Evolutionary conservation across 768 basidiomycete genomes (phyloP).

Genomic region (Candolleomyces eurysporus): DNA sequence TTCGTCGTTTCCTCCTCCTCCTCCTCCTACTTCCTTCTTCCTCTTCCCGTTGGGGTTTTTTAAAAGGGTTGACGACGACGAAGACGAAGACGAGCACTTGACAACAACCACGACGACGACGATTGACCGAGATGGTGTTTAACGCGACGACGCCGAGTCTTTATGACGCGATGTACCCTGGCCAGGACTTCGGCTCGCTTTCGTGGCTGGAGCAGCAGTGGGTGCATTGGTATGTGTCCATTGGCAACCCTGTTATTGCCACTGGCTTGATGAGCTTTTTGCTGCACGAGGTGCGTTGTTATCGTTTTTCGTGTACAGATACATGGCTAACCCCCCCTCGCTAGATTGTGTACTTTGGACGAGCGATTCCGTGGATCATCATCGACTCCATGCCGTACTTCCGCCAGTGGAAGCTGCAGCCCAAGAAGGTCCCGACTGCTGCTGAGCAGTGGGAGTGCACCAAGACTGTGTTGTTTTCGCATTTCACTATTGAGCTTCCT

Average conservation of each 20-base stretch:
- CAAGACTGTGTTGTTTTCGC: conserved; percentile 88
- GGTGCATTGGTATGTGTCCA: conserved; percentile 82
- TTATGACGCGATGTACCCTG: conserved; percentile 37
- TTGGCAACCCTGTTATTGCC: conserved; percentile 88
- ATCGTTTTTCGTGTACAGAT: background rate
- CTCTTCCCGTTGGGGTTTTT: too few species aligned
- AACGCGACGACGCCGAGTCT: conserved; percentile 7
- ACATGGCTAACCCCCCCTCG: background rate
- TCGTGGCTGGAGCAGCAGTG: conserved; percentile 77
- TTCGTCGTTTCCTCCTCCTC: too few species aligned
- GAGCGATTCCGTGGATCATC: conserved; percentile 92
- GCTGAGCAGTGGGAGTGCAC: conserved; percentile 95
- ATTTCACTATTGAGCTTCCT: conserved; percentile 94
- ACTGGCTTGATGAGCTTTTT: conserved; percentile 93
- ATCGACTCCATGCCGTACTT: conserved; percentile 95
- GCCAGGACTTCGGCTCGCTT: conserved; percentile 58
- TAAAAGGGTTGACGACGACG: too few species aligned
- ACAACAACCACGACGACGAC: background rate
- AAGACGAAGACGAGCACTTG: too few species aligned
- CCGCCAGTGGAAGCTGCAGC: conserved; percentile 90
- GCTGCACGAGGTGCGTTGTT: conserved; percentile 79
- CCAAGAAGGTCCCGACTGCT: conserved; percentile 74
- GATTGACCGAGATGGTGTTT: conserved; percentile 1
- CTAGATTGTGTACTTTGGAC: conserved; percentile 95
- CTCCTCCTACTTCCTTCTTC: too few species aligned